Conservation (phyloP, 768 basidiomycete genomes). For the Tricholoma saponaceum region DNA sequence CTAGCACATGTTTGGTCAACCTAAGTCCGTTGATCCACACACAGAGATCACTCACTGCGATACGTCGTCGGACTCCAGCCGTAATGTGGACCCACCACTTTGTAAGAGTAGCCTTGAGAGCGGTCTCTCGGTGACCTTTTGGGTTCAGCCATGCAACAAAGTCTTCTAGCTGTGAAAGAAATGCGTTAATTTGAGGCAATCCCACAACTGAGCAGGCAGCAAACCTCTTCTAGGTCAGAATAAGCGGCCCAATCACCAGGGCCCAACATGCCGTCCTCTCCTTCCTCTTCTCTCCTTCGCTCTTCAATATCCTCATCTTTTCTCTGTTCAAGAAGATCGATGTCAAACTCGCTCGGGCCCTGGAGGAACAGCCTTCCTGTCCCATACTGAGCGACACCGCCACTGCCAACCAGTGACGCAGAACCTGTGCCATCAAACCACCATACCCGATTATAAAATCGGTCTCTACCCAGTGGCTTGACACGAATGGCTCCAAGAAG, state of each 20-base stretch:
- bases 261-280: conserved; percentile 64
- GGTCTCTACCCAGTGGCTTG: conserved; percentile 85
- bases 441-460: conserved; percentile 95
- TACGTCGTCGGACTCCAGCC: conserved; percentile 73
- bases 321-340: conserved; percentile 62
- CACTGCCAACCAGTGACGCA: conserved; percentile 71
- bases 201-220: conserved; percentile 16
- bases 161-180: conserved; percentile 61
- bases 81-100: conserved; percentile 86
- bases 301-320: conserved; percentile 54
- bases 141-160: conserved; percentile 88
- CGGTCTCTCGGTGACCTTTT: conserved; percentile 86
- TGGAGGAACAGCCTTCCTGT: conserved; percentile 91
- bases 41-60: conserved; percentile 49
- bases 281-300: conserved; percentile 75
- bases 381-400: conserved; percentile 78
- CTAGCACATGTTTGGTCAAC: conserved; percentile 30
- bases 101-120: conserved; percentile 68
- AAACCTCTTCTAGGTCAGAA: conserved; percentile 82
- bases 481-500: conserved; percentile 80
- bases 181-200: conserved; percentile 7
- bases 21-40: neutral
- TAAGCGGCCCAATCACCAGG: conserved; percentile 90
- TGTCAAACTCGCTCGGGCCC: conserved; percentile 82
- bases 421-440: conserved; percentile 98